Evolutionary conservation across 208 protist species (phyloP), one percentile per base, ranked within the genome.

Genomic region (Lotmaria passim): DNA sequence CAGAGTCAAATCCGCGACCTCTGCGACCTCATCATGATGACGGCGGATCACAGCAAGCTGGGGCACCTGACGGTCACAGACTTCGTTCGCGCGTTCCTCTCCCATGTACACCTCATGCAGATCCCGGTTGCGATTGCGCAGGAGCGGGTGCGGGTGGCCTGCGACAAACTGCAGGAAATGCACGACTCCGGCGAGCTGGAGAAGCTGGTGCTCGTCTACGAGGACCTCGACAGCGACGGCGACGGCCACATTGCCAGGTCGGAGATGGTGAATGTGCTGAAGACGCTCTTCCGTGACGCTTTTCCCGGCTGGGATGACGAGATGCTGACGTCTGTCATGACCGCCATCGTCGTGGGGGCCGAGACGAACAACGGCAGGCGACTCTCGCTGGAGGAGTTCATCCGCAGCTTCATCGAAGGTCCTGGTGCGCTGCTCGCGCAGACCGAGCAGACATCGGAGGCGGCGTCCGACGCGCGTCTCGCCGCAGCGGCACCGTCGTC

Each of bases 1-100:
- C 75, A 84, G 57, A 82, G 28, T 34, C 87, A 95, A 58, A 81
- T 95, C 21, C 76, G 68, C 44, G 90, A 95, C 51, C 65, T 93
- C 21, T 91, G 86, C 65, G 76, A 93, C 47, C 75, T 95, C 12
- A 87, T 95, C 48, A 89, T 93, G 82, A 83, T 83, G 68, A 91
- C 82, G 6, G 82, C 90, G 2, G 90, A 84, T 44, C 76, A 81
- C 24, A 67, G 65, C 65, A 73, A 83, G 19, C 57, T 55, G 52
- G 85, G 81, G 4, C 30, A 66, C 21, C 72, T 95, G 26, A 84
- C 85, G 11, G 60, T 93, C n/a, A 48, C 64, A 0, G 86, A 91
- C 33, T 93, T 95, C 70, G 57, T 95, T 10, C 73, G 53, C 7
- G 64, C 79, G 15, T 95, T 95, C 44, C 26, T 93, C 47, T 68